Percentiles rank a stretch among this genome's conserved stretches.
phyloP scores from a whole-genome alignment of 371 early-diverging fungal species.

The Actinomucor elegans region DNA sequence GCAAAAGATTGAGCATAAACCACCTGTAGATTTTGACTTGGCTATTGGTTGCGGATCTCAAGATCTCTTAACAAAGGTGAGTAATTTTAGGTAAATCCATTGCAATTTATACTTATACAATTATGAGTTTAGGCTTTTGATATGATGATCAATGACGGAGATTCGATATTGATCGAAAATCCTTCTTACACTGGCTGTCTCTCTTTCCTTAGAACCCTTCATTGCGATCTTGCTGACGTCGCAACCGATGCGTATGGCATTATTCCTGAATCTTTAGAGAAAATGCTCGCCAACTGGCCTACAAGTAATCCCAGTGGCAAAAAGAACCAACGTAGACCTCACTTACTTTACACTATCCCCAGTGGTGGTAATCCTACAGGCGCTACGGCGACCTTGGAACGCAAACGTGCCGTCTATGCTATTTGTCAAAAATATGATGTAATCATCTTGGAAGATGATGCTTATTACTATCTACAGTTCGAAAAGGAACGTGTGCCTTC shows the following conservation, averaged over 20 bases:
- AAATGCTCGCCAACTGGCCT: slow-evolving; percentile 52
- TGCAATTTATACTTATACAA: too few species aligned
- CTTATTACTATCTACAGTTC: slow-evolving; percentile 75
- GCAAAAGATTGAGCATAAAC: slow-evolving; percentile 61
- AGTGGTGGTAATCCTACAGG: slow-evolving; percentile 79
- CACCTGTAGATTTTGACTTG: slow-evolving; percentile 60
- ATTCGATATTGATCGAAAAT: slow-evolving; percentile 67
- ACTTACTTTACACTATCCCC: slow-evolving; percentile 60
- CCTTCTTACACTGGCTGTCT: slow-evolving; percentile 79
- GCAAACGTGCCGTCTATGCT: slow-evolving; percentile 63
- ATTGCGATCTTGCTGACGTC: slow-evolving; percentile 62
- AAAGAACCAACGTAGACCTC: slow-evolving; percentile 48
- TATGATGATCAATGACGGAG: slow-evolving; percentile 67
- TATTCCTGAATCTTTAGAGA: slow-evolving; percentile 48
- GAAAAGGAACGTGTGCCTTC: slow-evolving; percentile 44
- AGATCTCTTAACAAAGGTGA: slow-evolving; percentile 70
- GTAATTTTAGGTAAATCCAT: too few species aligned
- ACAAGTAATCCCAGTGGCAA: slow-evolving; percentile 27
- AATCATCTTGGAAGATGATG: slow-evolving; percentile 77
- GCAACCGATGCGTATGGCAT: slow-evolving; percentile 58
- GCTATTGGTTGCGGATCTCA: slow-evolving; percentile 77
- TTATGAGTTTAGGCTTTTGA: slow-evolving; percentile 72
- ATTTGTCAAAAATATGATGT: slow-evolving; percentile 62
- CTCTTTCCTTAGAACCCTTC: slow-evolving; percentile 67
- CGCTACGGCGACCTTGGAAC: slow-evolving; percentile 56